These are phyloP conservation scores for Haplographium delicatum DNA, from an alignment of 495 filamentous ascomycete species.

Conservation along the genomic window DNA sequence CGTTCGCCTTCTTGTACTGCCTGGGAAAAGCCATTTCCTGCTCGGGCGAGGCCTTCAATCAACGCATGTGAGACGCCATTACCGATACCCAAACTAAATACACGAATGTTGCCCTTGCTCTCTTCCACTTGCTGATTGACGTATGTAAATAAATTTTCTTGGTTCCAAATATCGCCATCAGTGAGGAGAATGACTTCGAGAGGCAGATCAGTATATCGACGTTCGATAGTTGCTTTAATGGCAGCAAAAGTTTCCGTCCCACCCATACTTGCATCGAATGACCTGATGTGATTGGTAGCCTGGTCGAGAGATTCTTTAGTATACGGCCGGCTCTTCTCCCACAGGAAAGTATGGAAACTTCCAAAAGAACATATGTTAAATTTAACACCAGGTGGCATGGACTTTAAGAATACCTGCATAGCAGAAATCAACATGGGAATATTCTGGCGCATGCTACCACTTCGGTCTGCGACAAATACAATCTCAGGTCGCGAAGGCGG, in stretches of 20 bases:
- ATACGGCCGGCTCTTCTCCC: slow-evolving; percentile 52
- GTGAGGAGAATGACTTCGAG: slow-evolving; percentile 66
- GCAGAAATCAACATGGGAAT: slow-evolving; percentile 53
- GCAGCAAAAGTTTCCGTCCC: slow-evolving; percentile 63
- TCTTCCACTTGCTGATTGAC: slow-evolving; percentile 43
- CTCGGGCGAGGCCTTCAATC: slow-evolving; percentile 61
- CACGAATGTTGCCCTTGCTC: slow-evolving; percentile 46
- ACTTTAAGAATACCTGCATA: slow-evolving; percentile 64
- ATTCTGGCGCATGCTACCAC: slow-evolving; percentile 53
- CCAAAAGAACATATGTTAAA: slow-evolving; percentile 79
- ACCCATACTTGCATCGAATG: slow-evolving; percentile 51
- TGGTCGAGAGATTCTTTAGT: slow-evolving; percentile 41
- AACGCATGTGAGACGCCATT: slow-evolving; percentile 53
- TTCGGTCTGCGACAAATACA: slow-evolving; percentile 66
- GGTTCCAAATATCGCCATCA: slow-evolving; percentile 64
- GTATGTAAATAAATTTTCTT: slow-evolving; percentile 48
- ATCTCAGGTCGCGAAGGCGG: slow-evolving; percentile 52
- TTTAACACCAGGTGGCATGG: slow-evolving; percentile 57
- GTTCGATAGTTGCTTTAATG: slow-evolving; percentile 45
- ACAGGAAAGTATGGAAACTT: slow-evolving; percentile 46
- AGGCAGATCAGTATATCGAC: slow-evolving; percentile 43
- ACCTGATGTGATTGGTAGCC: slow-evolving; percentile 44
- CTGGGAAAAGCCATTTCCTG: slow-evolving; percentile 64
- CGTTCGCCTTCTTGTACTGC: slow-evolving; percentile 51
- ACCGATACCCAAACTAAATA: slow-evolving; percentile 67